Percentiles rank a stretch among this genome's conserved stretches.
phyloP scores from a whole-genome alignment of 192 early-diverging fungal species.

The Entrophospora sp. region DNA sequence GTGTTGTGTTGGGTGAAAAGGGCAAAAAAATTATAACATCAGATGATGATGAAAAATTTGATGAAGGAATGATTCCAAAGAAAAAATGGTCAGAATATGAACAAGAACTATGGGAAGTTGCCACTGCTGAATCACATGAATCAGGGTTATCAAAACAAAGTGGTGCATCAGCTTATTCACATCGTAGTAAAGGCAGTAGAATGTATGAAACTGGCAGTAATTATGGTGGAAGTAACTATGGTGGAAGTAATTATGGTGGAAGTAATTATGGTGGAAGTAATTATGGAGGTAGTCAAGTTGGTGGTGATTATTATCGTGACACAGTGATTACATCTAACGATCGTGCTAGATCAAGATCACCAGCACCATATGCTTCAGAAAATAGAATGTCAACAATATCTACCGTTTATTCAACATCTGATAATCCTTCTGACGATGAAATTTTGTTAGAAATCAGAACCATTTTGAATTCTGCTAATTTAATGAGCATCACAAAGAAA shows the following conservation, averaged over 20 bases:
- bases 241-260: slow-evolving; percentile 5
- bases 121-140: slow-evolving; percentile 43
- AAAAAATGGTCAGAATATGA: slow-evolving; percentile 86
- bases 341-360: slow-evolving; percentile 2
- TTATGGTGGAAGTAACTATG: background rate
- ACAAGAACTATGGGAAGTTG: slow-evolving; percentile 64
- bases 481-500: slow-evolving; percentile 99
- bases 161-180: slow-evolving; percentile 30
- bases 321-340: slow-evolving; percentile 6
- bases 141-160: slow-evolving; percentile 27
- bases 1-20: slow-evolving; percentile 67
- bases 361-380: slow-evolving; percentile 6
- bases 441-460: slow-evolving; percentile 58
- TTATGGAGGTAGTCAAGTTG: slow-evolving; percentile 16
- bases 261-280: slow-evolving; percentile 16
- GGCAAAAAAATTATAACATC: slow-evolving; percentile 49
- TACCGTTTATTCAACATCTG: slow-evolving; percentile 3
- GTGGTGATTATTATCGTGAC: slow-evolving; percentile 21
- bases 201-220: background rate
- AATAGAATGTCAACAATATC: background rate
- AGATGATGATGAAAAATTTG: slow-evolving; percentile 71
- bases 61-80: slow-evolving; percentile 76
- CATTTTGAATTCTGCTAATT: slow-evolving; percentile 77
- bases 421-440: slow-evolving; percentile 57
- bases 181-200: slow-evolving; percentile 24